Evolutionary conservation across 805 yeast species (phyloP).

Genomic region (Metschnikowia colocasiae): DNA sequence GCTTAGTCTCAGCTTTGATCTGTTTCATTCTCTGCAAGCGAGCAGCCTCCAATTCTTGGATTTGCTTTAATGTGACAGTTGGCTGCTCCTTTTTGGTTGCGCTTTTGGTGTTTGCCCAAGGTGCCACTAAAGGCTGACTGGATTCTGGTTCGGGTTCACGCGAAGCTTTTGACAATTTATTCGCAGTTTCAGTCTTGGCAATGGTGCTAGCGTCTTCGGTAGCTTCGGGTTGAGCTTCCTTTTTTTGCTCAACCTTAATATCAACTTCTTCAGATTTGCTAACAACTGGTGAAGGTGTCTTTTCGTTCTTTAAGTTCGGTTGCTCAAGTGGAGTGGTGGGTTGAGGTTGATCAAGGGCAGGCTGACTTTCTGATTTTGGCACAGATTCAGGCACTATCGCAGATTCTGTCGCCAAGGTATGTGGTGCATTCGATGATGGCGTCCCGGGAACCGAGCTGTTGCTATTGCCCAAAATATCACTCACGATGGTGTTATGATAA

Average conservation of each 20-base stretch:
- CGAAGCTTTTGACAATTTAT: background rate
- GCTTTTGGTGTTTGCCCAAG: conserved; percentile 45
- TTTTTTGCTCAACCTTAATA: background rate
- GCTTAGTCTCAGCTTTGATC: conserved; percentile 34
- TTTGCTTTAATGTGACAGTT: conserved; percentile 46
- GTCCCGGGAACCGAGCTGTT: background rate
- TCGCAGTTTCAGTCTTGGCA: background rate
- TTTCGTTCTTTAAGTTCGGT: background rate
- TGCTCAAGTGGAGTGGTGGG: background rate
- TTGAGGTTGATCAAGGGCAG: background rate
- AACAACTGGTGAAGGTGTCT: background rate
- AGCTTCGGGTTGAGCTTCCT: background rate
- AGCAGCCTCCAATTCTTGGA: conserved; percentile 50
- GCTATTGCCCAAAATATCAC: conserved; percentile 30
- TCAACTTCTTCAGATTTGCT: background rate
- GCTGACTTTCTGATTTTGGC: background rate
- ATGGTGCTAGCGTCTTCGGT: background rate
- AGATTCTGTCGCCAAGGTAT: background rate
- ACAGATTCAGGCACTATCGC: background rate
- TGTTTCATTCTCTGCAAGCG: conserved; percentile 37
- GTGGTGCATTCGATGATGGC: background rate
- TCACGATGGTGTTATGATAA: conserved; percentile 39
- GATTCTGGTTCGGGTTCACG: background rate
- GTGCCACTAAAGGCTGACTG: conserved; percentile 35
- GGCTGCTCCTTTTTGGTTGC: conserved; percentile 25